phyloP scores from a whole-genome alignment of 441 rosid species.

The Heliophila coronopifolia region DNA sequence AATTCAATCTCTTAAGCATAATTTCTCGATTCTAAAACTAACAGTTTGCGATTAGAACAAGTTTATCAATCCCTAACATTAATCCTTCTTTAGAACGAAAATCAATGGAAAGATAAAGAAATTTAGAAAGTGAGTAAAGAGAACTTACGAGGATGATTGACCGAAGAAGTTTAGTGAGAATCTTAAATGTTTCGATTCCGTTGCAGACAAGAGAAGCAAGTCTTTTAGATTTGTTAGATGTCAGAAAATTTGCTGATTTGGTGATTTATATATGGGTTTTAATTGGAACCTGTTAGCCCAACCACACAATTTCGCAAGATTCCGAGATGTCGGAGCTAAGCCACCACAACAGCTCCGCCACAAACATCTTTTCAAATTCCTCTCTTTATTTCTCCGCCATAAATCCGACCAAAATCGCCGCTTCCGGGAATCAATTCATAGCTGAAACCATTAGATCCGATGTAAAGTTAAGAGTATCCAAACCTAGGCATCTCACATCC shows the following conservation, averaged over 20 bases:
- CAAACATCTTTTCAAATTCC: slow-evolving; percentile 82
- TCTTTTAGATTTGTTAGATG: no score
- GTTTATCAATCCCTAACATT: no score
- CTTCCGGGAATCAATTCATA: slow-evolving; percentile 68
- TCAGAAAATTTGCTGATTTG: no score
- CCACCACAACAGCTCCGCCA: slow-evolving; percentile 82
- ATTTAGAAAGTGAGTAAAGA: background rate
- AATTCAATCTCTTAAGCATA: slow-evolving; percentile 20
- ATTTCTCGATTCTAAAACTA: slow-evolving; percentile 2
- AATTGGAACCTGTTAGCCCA: no score
- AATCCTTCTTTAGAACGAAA: background rate
- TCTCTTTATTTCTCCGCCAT: slow-evolving; percentile 87
- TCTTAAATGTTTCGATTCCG: no score
- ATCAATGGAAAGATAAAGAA: background rate
- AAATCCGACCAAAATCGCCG: slow-evolving; percentile 85
- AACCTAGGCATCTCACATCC: slow-evolving; percentile 76
- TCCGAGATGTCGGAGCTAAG: slow-evolving; percentile 87
- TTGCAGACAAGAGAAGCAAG: no score
- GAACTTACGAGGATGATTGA: slow-evolving; percentile 23
- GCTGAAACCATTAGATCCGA: slow-evolving; percentile 75
- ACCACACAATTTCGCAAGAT: slow-evolving; percentile 76
- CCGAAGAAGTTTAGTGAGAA: slow-evolving; percentile 25
- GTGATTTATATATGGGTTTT: no score
- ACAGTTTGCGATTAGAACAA: background rate
- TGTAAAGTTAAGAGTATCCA: slow-evolving; percentile 82